Conservation (phyloP, 2,329 filamentous ascomycete species). For the Amauroascus niger region DNA sequence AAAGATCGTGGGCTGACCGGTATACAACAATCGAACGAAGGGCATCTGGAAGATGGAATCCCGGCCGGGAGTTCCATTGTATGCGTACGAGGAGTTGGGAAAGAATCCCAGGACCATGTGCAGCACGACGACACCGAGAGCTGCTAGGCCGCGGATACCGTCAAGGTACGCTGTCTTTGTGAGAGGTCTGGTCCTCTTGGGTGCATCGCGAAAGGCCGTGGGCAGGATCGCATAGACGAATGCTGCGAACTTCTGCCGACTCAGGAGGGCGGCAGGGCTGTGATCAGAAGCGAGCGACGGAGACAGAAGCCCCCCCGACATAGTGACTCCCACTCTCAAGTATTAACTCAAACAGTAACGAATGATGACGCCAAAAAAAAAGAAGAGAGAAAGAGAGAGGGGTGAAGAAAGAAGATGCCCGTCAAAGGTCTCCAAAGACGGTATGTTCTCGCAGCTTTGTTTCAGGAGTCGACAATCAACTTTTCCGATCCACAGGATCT, state of each 20-base stretch:
- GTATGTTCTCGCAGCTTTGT: neutral
- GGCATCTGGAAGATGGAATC: conserved; percentile 28
- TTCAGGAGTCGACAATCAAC: conserved; percentile 4
- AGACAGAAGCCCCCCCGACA: conserved; percentile 7
- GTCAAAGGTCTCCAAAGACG: neutral
- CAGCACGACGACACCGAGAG: conserved; percentile 17
- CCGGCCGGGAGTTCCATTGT: conserved; percentile 14
- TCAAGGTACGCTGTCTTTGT: conserved; percentile 22
- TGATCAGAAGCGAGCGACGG: conserved; percentile 6
- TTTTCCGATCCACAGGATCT: too few species aligned
- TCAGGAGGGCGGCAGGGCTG: neutral
- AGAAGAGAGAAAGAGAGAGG: neutral
- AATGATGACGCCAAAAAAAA: too few species aligned
- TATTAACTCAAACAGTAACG: neutral
- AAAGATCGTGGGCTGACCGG: conserved; percentile 37
- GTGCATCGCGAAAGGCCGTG: conserved; percentile 3
- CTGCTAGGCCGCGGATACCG: conserved; percentile 22
- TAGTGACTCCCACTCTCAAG: neutral
- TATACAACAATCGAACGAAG: conserved; percentile 35
- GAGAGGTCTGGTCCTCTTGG: conserved; percentile 3
- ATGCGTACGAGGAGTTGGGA: conserved; percentile 12
- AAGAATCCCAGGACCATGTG: conserved; percentile 15
- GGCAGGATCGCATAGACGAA: conserved; percentile 7
- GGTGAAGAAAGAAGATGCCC: neutral
- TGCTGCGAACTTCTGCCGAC: conserved; percentile 3